These are phyloP conservation scores for Saccharomyces pastorianus DNA, from an alignment of 1,139 yeast genomes.

Conservation along the genomic window DNA sequence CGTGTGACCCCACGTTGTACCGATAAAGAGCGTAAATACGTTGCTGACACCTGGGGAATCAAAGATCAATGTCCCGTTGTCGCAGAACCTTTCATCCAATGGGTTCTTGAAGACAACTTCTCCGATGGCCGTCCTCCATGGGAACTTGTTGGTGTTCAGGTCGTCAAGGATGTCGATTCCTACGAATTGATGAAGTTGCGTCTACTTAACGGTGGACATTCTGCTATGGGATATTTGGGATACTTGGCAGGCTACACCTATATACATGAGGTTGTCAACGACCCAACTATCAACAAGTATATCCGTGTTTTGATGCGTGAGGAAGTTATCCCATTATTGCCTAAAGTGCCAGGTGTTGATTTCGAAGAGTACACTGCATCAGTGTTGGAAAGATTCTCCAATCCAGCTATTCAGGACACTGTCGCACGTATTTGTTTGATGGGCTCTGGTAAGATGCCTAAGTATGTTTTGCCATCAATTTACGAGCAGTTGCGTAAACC, in stretches of 20 bases:
- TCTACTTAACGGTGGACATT: slow-evolving; percentile 7
- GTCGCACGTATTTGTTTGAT: slow-evolving; percentile 8
- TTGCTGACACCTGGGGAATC: neutral
- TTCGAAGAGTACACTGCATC: slow-evolving; percentile 7
- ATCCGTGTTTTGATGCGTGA: neutral
- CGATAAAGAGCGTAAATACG: slow-evolving; percentile 3
- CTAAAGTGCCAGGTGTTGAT: slow-evolving; percentile 2
- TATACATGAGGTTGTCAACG: slow-evolving; percentile 7
- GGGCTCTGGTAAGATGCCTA: slow-evolving; percentile 8
- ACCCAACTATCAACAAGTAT: slow-evolving; percentile 3
- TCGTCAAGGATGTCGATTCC: slow-evolving; percentile 5
- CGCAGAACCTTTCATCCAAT: slow-evolving; percentile 7
- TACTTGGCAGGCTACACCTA: slow-evolving; percentile 6
- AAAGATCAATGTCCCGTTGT: slow-evolving; percentile 5
- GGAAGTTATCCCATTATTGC: neutral
- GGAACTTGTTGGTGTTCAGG: slow-evolving; percentile 7
- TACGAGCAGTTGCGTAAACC: neutral
- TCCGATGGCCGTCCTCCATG: slow-evolving; percentile 7
- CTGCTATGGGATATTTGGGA: slow-evolving; percentile 8
- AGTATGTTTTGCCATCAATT: neutral
- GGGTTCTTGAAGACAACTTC: slow-evolving; percentile 8
- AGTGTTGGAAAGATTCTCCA: slow-evolving; percentile 7
- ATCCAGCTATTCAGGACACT: slow-evolving; percentile 8
- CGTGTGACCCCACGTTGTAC: slow-evolving; percentile 9
- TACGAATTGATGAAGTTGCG: slow-evolving; percentile 5